A percentile compares a stretch with the other conserved stretches of the same genome.
Evolutionary conservation across 371 early-diverging fungal genomes (phyloP).

Genomic region (Blastocladiella emersonii): DNA sequence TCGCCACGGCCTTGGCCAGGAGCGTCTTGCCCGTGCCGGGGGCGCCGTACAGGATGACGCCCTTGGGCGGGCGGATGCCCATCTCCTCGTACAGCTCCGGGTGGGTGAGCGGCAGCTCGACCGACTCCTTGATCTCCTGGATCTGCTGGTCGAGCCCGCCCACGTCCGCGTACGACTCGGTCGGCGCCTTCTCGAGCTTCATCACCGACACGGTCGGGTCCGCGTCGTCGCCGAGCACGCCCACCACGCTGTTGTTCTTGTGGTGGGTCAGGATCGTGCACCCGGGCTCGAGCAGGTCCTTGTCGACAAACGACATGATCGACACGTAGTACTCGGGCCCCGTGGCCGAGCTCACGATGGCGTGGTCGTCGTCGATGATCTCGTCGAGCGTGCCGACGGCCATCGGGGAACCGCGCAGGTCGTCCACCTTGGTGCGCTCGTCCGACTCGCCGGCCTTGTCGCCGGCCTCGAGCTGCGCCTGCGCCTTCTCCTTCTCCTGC

Average conservation of each 20-base stretch:
- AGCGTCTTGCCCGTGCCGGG: conserved; percentile 72
- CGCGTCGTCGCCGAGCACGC: conserved; percentile 91
- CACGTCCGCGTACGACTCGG: conserved; percentile 98
- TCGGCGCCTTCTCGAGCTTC: conserved; percentile 99
- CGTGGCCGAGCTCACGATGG: conserved; percentile 90
- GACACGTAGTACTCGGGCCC: conserved; percentile 98
- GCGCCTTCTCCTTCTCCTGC: conserved; percentile 70
- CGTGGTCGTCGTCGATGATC: conserved; percentile 99
- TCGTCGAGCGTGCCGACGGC: conserved; percentile 97
- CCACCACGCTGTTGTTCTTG: conserved; percentile 79
- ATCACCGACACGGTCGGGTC: conserved; percentile 99
- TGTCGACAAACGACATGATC: conserved; percentile 98
- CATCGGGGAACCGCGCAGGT: conserved; percentile 99
- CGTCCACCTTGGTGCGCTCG: conserved; percentile 91
- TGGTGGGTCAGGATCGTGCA: conserved; percentile 97
- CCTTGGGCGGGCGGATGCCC: conserved; percentile 99
- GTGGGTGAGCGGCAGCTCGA: conserved; percentile 98
- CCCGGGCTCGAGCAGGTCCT: conserved; percentile 96
- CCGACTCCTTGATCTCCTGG: conserved; percentile 99
- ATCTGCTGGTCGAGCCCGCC: conserved; percentile 99
- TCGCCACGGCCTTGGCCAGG: conserved; percentile 99
- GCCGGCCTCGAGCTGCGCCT: conserved; percentile 13
- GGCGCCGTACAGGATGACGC: conserved; percentile 92
- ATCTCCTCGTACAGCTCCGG: conserved; percentile 99
- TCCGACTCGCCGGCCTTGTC: conserved; percentile 29